Percentiles rank a stretch among this genome's conserved stretches.
Conservation (phyloP, 2,329 filamentous ascomycete species). For the Xylariaceae sp. region DNA sequence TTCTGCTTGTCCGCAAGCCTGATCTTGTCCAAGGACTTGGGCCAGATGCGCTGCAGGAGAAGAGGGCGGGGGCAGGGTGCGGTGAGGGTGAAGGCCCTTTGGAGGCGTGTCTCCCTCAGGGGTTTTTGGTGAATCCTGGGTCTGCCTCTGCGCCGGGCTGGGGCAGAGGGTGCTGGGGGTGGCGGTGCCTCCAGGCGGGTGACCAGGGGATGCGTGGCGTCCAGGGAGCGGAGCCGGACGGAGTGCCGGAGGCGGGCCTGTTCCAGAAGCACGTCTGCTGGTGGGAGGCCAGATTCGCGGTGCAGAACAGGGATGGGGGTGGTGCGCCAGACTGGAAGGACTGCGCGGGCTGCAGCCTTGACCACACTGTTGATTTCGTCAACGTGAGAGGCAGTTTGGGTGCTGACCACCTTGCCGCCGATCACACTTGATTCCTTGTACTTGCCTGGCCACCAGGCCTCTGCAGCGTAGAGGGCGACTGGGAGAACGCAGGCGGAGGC, state of each 20-base stretch:
- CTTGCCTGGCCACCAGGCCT: neutral
- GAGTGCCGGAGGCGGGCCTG: neutral
- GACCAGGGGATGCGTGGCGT: neutral
- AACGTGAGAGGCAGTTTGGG: neutral
- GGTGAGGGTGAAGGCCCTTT: neutral
- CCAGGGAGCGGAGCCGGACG: neutral
- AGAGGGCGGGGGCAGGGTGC: neutral
- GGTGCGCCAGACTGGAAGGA: neutral
- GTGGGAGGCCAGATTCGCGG: neutral
- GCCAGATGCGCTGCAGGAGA: neutral
- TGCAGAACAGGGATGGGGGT: neutral
- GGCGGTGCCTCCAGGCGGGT: neutral
- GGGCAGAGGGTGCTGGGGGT: no score
- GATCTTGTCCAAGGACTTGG: no score
- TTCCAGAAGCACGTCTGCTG: neutral
- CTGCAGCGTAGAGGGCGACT: neutral
- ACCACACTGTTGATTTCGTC: neutral
- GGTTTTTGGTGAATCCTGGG: no score
- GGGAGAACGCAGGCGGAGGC: neutral
- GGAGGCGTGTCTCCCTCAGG: neutral
- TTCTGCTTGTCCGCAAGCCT: neutral
- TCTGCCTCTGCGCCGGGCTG: no score
- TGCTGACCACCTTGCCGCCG: neutral
- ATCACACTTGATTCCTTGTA: neutral
- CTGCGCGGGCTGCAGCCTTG: neutral